These are phyloP conservation scores for Aspergillus ellipticus DNA, from an alignment of 495 filamentous ascomycete genomes.

Conservation along the genomic window DNA sequence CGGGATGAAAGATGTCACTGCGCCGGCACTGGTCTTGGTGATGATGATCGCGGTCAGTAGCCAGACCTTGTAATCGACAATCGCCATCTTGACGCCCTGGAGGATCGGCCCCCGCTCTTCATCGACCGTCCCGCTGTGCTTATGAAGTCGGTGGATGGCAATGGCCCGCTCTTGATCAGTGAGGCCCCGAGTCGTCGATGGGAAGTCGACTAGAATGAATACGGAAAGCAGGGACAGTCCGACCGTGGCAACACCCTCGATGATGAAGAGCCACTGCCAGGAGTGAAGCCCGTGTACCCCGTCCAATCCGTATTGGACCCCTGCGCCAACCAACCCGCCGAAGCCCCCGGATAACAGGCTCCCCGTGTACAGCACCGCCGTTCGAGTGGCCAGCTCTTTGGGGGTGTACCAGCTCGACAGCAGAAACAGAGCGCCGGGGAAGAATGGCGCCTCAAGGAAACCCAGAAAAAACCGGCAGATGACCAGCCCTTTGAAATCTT, in stretches of 20 bases:
- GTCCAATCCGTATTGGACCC: slow-evolving; percentile 28
- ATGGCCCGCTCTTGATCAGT: slow-evolving; percentile 63
- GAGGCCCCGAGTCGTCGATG: slow-evolving; percentile 71
- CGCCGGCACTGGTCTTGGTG: background rate
- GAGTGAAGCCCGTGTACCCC: slow-evolving; percentile 19
- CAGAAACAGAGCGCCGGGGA: slow-evolving; percentile 31
- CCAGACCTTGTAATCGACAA: slow-evolving; percentile 22
- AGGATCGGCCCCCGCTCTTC: slow-evolving; percentile 58
- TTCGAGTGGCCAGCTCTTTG: slow-evolving; percentile 43
- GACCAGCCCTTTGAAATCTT: slow-evolving; percentile 14
- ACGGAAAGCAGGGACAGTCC: slow-evolving; percentile 37
- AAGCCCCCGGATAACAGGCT: slow-evolving; percentile 53
- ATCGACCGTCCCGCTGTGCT: slow-evolving; percentile 69
- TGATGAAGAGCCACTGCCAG: slow-evolving; percentile 6
- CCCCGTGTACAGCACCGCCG: slow-evolving; percentile 52
- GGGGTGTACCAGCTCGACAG: slow-evolving; percentile 51
- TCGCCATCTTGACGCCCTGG: slow-evolving; percentile 64
- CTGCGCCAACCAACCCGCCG: slow-evolving; percentile 47
- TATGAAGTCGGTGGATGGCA: slow-evolving; percentile 65
- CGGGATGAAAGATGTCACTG: slow-evolving; percentile 66
- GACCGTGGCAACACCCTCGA: background rate
- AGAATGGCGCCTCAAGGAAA: slow-evolving; percentile 31
- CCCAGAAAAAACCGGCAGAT: background rate
- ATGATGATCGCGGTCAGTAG: background rate
- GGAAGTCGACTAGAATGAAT: slow-evolving; percentile 72